A percentile compares a stretch with the other conserved stretches of the same genome.
Evolutionary conservation across 768 basidiomycete genomes (phyloP).

Genomic region (Pisolithus orientalis): DNA sequence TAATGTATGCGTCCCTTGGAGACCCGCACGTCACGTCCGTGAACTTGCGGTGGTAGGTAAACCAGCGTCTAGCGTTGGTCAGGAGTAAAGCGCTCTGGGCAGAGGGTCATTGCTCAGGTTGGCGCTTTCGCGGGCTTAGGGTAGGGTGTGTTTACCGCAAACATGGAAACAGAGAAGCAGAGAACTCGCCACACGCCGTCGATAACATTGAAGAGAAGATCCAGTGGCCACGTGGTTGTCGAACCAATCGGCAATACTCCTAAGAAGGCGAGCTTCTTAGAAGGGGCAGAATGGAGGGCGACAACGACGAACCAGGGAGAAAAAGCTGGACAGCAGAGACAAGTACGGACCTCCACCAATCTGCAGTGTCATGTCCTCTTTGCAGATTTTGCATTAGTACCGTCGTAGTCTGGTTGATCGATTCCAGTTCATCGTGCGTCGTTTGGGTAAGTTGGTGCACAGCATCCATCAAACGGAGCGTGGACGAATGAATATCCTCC

Average conservation of each 20-base stretch:
- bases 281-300: neutral
- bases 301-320: conserved; percentile 17
- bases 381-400: conserved; percentile 23
- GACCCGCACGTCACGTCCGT: neutral
- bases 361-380: conserved; percentile 7
- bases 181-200: conserved; percentile 25
- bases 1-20: neutral
- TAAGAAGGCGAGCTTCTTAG: conserved; percentile 4
- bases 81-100: conserved; percentile 32
- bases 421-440: conserved; percentile 38
- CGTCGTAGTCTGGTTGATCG: conserved; percentile 40
- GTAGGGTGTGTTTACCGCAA: conserved; percentile 32
- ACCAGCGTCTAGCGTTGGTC: conserved; percentile 22
- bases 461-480: conserved; percentile 28
- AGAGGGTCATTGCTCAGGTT: conserved; percentile 5
- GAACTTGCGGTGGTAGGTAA: neutral
- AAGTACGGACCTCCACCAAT: conserved; percentile 18
- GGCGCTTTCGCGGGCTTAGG: neutral
- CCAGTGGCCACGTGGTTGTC: conserved; percentile 20
- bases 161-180: conserved; percentile 30
- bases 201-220: conserved; percentile 18
- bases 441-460: conserved; percentile 34
- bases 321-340: conserved; percentile 9
- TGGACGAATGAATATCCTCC: conserved; percentile 29
- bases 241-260: conserved; percentile 6